Evolutionary conservation across 2,329 filamentous ascomycete species (phyloP).

Genomic region (Aurifilum marmelostoma): DNA sequence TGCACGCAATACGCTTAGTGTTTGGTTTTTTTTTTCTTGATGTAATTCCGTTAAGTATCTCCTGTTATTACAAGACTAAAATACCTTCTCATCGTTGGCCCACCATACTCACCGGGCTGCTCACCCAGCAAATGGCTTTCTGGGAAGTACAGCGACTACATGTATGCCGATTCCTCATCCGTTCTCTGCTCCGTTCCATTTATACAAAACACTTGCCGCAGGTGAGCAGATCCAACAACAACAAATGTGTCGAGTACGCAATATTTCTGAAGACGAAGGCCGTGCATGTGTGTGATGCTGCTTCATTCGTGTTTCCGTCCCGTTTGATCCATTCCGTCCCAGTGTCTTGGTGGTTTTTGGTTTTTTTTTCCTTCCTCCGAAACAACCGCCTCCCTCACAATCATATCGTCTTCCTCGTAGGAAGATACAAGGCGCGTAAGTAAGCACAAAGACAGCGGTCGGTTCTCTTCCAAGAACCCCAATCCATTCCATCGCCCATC

Average conservation of each 20-base stretch:
- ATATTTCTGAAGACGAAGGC: too few species aligned
- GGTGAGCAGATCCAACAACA: too few species aligned
- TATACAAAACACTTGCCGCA: neutral
- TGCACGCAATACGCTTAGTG: neutral
- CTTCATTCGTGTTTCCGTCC: neutral
- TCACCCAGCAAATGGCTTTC: constrained; percentile 3
- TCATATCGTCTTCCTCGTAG: neutral
- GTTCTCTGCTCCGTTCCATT: neutral
- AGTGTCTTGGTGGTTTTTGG: neutral
- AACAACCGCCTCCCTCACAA: too few species aligned
- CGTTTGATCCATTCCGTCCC: neutral
- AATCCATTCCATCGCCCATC: neutral
- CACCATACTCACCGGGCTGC: neutral
- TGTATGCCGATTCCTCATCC: neutral
- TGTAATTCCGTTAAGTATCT: too few species aligned
- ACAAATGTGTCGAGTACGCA: too few species aligned
- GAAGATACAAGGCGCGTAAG: too few species aligned
- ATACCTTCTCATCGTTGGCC: neutral
- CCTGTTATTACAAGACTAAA: neutral
- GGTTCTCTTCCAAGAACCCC: too few species aligned
- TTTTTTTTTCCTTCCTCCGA: too few species aligned
- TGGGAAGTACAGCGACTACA: neutral
- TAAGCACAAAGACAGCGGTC: too few species aligned
- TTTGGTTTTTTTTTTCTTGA: too few species aligned
- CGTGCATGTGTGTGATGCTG: too few species aligned